Percentiles rank a stretch among this genome's conserved stretches.
Conservation (phyloP, 306 rosid species). For the Dryas octopetala region DNA sequence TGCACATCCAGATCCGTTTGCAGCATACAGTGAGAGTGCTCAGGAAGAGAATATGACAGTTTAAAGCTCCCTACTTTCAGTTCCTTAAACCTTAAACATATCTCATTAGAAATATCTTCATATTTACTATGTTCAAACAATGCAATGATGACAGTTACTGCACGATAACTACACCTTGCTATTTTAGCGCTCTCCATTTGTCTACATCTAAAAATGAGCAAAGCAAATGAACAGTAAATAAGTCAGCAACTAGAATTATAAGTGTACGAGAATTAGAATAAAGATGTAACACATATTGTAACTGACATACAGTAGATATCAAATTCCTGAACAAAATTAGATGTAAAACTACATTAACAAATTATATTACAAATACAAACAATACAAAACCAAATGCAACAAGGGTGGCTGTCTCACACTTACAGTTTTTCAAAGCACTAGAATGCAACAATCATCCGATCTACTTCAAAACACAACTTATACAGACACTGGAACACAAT, state of each 20-base stretch:
- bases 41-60: not conserved
- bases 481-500: too few relatives aligned
- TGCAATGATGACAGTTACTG: not conserved
- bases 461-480: too few relatives aligned
- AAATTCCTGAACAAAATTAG: too few relatives aligned
- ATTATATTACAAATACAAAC: too few relatives aligned
- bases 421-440: too few relatives aligned
- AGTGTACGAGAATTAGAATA: too few relatives aligned
- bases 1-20: not conserved
- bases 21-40: not conserved
- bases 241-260: not conserved
- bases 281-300: too few relatives aligned
- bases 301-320: too few relatives aligned
- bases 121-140: not conserved
- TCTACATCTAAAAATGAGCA: not conserved
- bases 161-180: not conserved
- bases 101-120: not conserved
- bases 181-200: not conserved
- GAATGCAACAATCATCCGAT: too few relatives aligned
- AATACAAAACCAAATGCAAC: too few relatives aligned
- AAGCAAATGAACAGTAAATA: not conserved
- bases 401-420: too few relatives aligned
- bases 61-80: not conserved
- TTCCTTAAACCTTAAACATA: not conserved
- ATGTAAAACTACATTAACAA: too few relatives aligned